Evolutionary conservation across 768 basidiomycete genomes (phyloP), one percentile per base, ranked within the genome.

Genomic region (Rubroboletus satanas): DNA sequence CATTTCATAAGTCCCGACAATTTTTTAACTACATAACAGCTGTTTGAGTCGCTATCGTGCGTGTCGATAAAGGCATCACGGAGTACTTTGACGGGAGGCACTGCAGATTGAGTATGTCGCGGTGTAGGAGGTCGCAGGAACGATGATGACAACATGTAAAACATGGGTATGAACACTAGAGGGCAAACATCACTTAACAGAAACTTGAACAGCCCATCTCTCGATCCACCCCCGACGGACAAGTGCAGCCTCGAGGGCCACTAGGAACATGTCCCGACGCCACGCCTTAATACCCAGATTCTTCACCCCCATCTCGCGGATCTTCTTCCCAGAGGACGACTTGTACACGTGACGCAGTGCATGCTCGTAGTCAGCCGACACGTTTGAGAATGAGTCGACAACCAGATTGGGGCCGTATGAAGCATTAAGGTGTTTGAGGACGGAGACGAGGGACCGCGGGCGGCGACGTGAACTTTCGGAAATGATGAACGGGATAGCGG

Each of bases 211-310:
- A 12, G 73, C 67, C 84, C 83, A 85, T 51, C 79, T 72, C 59
- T 66, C 68, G 49, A 85, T 60, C 58, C 73, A 64, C 15, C 77
- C 75, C 4, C 71, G 73, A 39, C 70, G 65, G 15, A 84, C 64
- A 36, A 85, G 70, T 0, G 73, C 79, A 21, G 77, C 79, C 62
- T 85, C 82, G 72, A 84, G 82, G 29, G 70, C 70, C 31, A 79
- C 51, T 56, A 77, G 62, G n/a, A 83, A 69, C 55, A 75, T 68
- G 49, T 78, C 71, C 58, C 77, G 75, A 50, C 80, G 72, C 80
- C 78, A 81, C 35, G 62, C 72, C 42, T 63, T 62, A 7, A 64
- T 47, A 41, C 79, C 72, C 50, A 71, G 62, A 18, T 47, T 55
- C 21, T 54, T 51, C 36, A 56, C 45, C 49, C 41, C 52, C 28